These are phyloP conservation scores for Fusarium decemcellulare DNA, from an alignment of 2,329 filamentous ascomycete species.

Conservation along the genomic window DNA sequence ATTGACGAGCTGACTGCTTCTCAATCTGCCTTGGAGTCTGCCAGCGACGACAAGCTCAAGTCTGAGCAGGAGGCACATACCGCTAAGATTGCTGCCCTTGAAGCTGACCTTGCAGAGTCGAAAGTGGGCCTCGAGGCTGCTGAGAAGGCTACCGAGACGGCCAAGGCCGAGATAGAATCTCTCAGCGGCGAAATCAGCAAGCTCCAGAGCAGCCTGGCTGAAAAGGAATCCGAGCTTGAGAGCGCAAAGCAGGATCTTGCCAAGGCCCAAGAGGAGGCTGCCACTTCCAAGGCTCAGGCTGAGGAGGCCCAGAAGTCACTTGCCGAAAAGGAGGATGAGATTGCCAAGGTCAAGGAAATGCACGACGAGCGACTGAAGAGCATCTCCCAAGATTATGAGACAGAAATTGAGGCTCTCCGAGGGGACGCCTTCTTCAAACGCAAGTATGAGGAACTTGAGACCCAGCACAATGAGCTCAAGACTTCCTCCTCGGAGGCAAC, in stretches of 20 bases:
- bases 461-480: slow-evolving; percentile 67
- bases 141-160: slow-evolving; percentile 59
- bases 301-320: slow-evolving; percentile 62
- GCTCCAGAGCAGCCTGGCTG: slow-evolving; percentile 57
- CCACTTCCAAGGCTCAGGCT: slow-evolving; percentile 64
- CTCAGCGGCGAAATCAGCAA: slow-evolving; percentile 57
- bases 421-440: slow-evolving; percentile 76
- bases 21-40: slow-evolving; percentile 60
- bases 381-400: slow-evolving; percentile 73
- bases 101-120: slow-evolving; percentile 66
- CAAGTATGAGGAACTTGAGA: slow-evolving; percentile 73
- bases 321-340: slow-evolving; percentile 63
- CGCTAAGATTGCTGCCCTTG: slow-evolving; percentile 64
- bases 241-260: slow-evolving; percentile 57
- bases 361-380: slow-evolving; percentile 72
- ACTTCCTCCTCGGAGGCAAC: slow-evolving; percentile 53
- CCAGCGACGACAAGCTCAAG: slow-evolving; percentile 61
- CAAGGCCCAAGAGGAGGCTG: slow-evolving; percentile 62
- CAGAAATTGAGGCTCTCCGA: slow-evolving; percentile 74
- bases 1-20: slow-evolving; percentile 67
- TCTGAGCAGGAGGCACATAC: slow-evolving; percentile 61
- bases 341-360: slow-evolving; percentile 66
- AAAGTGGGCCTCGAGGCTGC: slow-evolving; percentile 63
- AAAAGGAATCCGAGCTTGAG: slow-evolving; percentile 62
- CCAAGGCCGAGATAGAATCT: slow-evolving; percentile 60